Percentiles rank a stretch among this genome's conserved stretches.
These are phyloP conservation scores for Alloteropsis semialata DNA, from an alignment of 176 grass and related monocot species.

Conservation along the genomic window DNA sequence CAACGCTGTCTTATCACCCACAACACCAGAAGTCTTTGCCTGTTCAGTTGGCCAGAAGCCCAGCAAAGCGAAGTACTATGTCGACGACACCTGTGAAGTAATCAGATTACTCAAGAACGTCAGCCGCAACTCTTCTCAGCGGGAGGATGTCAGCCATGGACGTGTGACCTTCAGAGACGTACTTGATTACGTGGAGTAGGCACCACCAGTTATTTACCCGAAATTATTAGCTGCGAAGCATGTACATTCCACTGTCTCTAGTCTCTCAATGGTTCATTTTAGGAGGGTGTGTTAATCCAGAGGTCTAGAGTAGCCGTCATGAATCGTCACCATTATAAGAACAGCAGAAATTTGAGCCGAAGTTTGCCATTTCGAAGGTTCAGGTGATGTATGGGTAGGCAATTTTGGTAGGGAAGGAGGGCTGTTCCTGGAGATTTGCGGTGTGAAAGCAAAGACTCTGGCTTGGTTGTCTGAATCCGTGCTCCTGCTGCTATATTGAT, in stretches of 20 bases:
- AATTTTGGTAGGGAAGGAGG: constrained; percentile 47
- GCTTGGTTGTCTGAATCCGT: constrained; percentile 14
- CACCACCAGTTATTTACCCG: background rate
- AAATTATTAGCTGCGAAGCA: constrained; percentile 9
- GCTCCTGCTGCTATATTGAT: constrained; percentile 4
- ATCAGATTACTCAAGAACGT: constrained; percentile 68
- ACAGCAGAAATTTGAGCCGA: background rate
- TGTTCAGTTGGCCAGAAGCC: constrained; percentile 93
- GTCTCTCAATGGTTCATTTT: constrained; percentile 28
- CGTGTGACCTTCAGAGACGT: constrained; percentile 58
- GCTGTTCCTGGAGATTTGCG: background rate
- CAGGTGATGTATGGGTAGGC: constrained; percentile 35
- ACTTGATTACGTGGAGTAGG: constrained; percentile 40
- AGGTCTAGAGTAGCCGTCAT: constrained; percentile 28
- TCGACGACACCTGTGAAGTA: constrained; percentile 75
- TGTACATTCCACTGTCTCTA: constrained; percentile 34
- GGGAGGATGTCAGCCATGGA: constrained; percentile 24
- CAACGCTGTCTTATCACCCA: constrained; percentile 36
- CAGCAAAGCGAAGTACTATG: constrained; percentile 92
- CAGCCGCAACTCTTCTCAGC: constrained; percentile 18
- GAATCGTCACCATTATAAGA: constrained; percentile 11
- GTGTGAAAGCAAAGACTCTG: constrained; percentile 18
- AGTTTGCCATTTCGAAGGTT: constrained; percentile 17
- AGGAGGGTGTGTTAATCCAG: constrained; percentile 11
- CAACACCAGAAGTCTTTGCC: constrained; percentile 63